Evolutionary conservation across 2,329 filamentous ascomycete species (phyloP).

Genomic region (Cylindrodendrum hubeiense): DNA sequence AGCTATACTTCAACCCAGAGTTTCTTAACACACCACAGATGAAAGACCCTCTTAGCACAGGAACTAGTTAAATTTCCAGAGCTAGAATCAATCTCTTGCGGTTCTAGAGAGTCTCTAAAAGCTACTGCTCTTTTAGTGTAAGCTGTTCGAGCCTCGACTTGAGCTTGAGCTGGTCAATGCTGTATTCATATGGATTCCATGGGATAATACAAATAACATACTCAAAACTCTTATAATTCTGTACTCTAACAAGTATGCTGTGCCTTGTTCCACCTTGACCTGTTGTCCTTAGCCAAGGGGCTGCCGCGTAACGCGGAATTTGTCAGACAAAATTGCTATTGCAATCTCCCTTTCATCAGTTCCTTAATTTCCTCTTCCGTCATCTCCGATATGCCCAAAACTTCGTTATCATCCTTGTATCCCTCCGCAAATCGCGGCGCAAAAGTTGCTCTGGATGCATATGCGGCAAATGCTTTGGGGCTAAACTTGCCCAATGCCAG

Average conservation of each 20-base stretch:
- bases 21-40: not conserved
- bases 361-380: constrained; percentile 6
- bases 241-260: no score
- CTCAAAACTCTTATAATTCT: no score
- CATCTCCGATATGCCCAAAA: constrained; percentile 7
- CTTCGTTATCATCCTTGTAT: constrained; percentile 12
- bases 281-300: no score
- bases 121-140: no score
- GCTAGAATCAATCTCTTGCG: no score
- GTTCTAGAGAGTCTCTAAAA: no score
- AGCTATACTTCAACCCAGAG: constrained; percentile 11
- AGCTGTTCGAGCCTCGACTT: no score
- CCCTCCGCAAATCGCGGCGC: constrained; percentile 6
- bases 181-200: no score
- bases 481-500: constrained; percentile 18
- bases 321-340: not conserved
- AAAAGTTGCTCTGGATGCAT: constrained; percentile 15
- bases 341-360: not conserved
- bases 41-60: not conserved
- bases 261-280: no score
- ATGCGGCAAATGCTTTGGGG: constrained; percentile 18
- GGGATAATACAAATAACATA: no score
- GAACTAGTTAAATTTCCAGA: no score
- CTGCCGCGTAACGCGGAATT: not conserved
- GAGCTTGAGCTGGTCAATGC: no score